Base-by-base conservation (phyloP, 495 filamentous ascomycete species). In the Tetracladium marchalianum region DNA sequence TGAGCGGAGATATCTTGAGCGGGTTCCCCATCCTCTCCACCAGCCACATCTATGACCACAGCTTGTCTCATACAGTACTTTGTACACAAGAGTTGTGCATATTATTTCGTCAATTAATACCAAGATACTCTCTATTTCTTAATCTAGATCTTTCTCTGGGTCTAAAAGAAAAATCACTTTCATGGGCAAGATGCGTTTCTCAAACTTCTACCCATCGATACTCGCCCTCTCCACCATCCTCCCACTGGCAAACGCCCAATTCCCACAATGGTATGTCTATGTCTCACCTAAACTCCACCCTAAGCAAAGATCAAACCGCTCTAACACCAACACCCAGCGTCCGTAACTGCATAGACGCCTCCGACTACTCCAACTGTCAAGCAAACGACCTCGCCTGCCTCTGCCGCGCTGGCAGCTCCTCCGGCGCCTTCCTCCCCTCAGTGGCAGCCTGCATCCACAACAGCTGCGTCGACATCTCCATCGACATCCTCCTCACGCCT, bases 361-460 rank as follows among this genome's bases (percentile, higher is more conserved):
- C 55, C 11, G 27, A 34, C 31, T 47, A 47, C 22, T 40, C 46
- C 31, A 61, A 60, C 10, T 67, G 64, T 50, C 35, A 50, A 6
- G 43, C 52, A 12, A 53, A 55, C 35, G 57, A 66, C 33, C 35
- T 57, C 22, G 46, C 57, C 34, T 66, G 64, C 40, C 52, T 67
- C 44, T 67, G 64, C 49, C 51, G 57, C 46, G 58, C 60, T 37
- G 22, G 22, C 22, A 27, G 3, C 22, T 56, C 57, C n/a, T 39
- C 50, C 32, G 49, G 50, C 34, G 52, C 46, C 19, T 60, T 67
- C 39, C 51, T 67, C 5, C 56, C 58, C 4, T 55, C 65, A 45
- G 48, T 59, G 19, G 53, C 60, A 4, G 46, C 61, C 27, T 67
- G 64, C 45, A 64, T 66, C 52, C 62, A 60, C 50, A 55, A 55